Evolutionary conservation across 2,329 filamentous ascomycete genomes (phyloP).

Genomic region (Curvularia eragrostidis): DNA sequence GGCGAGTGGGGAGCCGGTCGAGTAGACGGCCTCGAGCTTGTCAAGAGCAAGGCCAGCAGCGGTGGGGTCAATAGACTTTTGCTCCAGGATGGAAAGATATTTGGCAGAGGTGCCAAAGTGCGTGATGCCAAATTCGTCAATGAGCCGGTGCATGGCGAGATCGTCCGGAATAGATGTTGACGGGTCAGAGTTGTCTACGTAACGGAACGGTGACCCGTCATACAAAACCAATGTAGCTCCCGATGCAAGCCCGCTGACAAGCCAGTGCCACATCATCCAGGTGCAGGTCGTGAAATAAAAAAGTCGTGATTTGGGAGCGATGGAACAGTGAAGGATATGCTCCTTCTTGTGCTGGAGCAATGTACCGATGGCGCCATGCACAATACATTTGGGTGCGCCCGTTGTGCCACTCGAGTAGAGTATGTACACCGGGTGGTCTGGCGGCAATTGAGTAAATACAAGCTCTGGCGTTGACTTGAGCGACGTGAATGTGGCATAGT

Average conservation of each 20-base stretch:
- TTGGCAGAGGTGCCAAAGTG: constrained; percentile 96
- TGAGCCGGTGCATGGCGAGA: constrained; percentile 80
- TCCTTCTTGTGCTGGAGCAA: constrained; percentile 98
- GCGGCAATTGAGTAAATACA: constrained; percentile 76
- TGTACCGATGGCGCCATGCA: constrained; percentile 89
- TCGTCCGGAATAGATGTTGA: constrained; percentile 68
- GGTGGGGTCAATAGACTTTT: constrained; percentile 59
- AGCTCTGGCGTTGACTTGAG: constrained; percentile 48
- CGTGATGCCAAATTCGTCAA: constrained; percentile 81
- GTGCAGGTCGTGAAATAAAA: constrained; percentile 96
- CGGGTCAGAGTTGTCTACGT: constrained; percentile 47
- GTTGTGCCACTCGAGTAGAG: constrained; percentile 94
- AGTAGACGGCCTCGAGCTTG: constrained; percentile 84
- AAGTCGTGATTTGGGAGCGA: constrained; percentile 73
- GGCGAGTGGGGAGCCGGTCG: constrained; percentile 88
- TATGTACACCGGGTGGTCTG: constrained; percentile 91
- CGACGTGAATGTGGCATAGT: constrained; percentile 49
- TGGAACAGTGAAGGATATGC: constrained; percentile 83
- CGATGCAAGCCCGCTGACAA: constrained; percentile 81
- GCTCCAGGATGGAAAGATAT: constrained; percentile 89
- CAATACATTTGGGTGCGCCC: constrained; percentile 85
- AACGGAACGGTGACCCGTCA: constrained; percentile 85
- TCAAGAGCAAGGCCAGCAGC: constrained; percentile 59
- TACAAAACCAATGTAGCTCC: constrained; percentile 87
- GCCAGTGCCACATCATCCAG: constrained; percentile 99